Evolutionary conservation across 179 eudicot species (phyloP), one percentile per base, ranked within the genome.

Genomic region (Silene coronaria): DNA sequence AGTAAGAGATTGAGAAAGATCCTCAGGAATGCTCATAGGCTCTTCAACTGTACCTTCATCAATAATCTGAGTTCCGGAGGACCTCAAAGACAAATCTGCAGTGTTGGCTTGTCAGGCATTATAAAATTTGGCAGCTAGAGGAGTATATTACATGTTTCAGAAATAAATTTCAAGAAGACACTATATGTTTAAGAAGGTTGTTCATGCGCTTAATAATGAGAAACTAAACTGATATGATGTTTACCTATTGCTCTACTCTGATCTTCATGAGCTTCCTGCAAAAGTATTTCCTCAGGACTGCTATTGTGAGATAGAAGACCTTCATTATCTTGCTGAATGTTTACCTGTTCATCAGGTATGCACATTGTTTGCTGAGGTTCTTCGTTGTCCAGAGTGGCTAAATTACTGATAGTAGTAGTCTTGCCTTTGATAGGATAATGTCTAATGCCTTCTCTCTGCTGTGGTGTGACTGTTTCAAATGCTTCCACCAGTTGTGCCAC

Each of bases 401-500:
- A 61, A 22, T 79, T 65, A 67, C 38, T 73, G 42, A 36, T 46
- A 66, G 79, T 38, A 45, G 55, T 71, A 70, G 75, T 7, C 77
- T 76, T 58, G 45, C 67, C 66, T 81, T 76, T 81, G 57, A 53
- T 28, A 13, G 71, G 75, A 79, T 59, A 28, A 46, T 32, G 12
- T 59, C 48, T 79, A 55, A 32, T 67, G 77, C 64, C 59, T 38
- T 70, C 64, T 70, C 75, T 46, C 55, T 68, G 59, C 78, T 84
- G 83, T 8, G 97, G 97, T 67, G 80, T 83, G 79, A 95, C 85
- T 17, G 91, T 90, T 87, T 95, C 99, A 77, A 91, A 95, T 71
- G 97, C 99, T 83, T 92, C 93, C 17, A 89, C 93, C 59, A 95
- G 93, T 88, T 84, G 79, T 26, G 90, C 86, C 73, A 95, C 99